phyloP scores from a whole-genome alignment of 495 filamentous ascomycete genomes.

The Acidiella bohemica region DNA sequence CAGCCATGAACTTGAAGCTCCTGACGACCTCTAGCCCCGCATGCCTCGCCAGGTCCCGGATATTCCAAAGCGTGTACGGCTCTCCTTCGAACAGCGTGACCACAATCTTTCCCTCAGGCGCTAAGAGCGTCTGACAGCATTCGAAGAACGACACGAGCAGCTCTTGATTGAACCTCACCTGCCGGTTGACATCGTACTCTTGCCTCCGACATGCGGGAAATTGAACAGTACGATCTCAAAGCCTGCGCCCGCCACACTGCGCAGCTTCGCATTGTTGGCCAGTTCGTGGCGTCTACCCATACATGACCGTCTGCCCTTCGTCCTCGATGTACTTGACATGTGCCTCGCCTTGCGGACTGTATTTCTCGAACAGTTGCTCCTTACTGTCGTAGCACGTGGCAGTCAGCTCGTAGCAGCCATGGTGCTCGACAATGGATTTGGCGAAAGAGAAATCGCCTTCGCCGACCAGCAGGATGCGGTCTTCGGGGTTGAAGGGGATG shows the following conservation, averaged over 20 bases:
- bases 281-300: slow-evolving; percentile 66
- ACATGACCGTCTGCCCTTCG: slow-evolving; percentile 41
- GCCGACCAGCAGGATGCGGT: slow-evolving; percentile 72
- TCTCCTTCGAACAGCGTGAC: slow-evolving; percentile 85
- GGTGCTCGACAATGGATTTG: slow-evolving; percentile 54
- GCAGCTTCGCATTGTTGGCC: slow-evolving; percentile 30
- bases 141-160: slow-evolving; percentile 70
- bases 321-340: slow-evolving; percentile 44
- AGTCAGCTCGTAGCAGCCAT: slow-evolving; percentile 52
- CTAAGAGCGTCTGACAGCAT: slow-evolving; percentile 36
- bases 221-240: slow-evolving; percentile 83
- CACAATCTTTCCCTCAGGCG: slow-evolving; percentile 50
- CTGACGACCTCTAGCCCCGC: slow-evolving; percentile 57
- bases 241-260: slow-evolving; percentile 25
- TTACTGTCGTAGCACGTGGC: slow-evolving; percentile 50
- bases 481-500: slow-evolving; percentile 58
- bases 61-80: slow-evolving; percentile 91
- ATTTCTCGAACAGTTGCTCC: slow-evolving; percentile 48
- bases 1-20: slow-evolving; percentile 65
- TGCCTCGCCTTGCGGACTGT: slow-evolving; percentile 46
- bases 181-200: slow-evolving; percentile 84
- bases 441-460: slow-evolving; percentile 95
- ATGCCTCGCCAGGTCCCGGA: slow-evolving; percentile 71
- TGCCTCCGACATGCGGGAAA: slow-evolving; percentile 90
- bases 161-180: slow-evolving; percentile 86